Percentiles rank a stretch among this genome's conserved stretches.
These are phyloP conservation scores for Phytophthora pinifolia DNA, from an alignment of 352 stramenopile species.

Conservation along the genomic window DNA sequence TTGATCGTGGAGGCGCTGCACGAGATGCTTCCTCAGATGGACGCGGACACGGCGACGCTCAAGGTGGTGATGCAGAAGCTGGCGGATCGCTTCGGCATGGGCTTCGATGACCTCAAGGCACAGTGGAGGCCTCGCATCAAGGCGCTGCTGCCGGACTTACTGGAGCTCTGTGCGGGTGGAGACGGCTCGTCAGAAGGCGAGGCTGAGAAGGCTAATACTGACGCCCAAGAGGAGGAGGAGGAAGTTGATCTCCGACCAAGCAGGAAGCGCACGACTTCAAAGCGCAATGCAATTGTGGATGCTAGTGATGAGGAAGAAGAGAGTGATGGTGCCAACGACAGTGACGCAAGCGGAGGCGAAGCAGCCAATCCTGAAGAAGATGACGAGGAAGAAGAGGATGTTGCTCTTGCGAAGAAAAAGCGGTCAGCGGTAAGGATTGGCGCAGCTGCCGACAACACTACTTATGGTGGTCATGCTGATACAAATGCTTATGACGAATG, in stretches of 20 bases:
- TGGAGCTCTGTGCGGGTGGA: conserved; percentile 37
- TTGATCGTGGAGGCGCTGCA: conserved; percentile 39
- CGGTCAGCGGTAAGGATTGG: conserved; percentile 24
- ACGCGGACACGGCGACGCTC: conserved; percentile 51
- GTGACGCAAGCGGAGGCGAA: conserved; percentile 33
- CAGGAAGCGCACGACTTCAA: conserved; percentile 27
- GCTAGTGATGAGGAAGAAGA: conserved; percentile 45
- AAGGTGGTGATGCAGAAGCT: conserved; percentile 52
- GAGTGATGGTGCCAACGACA: conserved; percentile 24
- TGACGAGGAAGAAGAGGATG: conserved; percentile 25
- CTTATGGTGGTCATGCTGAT: background rate
- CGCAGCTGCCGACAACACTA: background rate
- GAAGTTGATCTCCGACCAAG: conserved; percentile 26
- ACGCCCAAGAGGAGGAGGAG: conserved; percentile 25
- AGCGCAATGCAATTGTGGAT: conserved; percentile 42
- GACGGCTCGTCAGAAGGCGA: conserved; percentile 12
- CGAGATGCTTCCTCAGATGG: conserved; percentile 58
- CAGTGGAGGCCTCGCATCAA: conserved; percentile 53
- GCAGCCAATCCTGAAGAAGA: conserved; percentile 25
- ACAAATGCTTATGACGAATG: background rate
- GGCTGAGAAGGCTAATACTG: conserved; percentile 8
- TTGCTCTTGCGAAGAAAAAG: conserved; percentile 23
- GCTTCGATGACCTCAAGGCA: conserved; percentile 41
- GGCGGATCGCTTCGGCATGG: conserved; percentile 47
- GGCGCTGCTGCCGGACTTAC: conserved; percentile 45